Base-by-base conservation (phyloP, 345 rosid genomes). In the Populus nigra region DNA sequence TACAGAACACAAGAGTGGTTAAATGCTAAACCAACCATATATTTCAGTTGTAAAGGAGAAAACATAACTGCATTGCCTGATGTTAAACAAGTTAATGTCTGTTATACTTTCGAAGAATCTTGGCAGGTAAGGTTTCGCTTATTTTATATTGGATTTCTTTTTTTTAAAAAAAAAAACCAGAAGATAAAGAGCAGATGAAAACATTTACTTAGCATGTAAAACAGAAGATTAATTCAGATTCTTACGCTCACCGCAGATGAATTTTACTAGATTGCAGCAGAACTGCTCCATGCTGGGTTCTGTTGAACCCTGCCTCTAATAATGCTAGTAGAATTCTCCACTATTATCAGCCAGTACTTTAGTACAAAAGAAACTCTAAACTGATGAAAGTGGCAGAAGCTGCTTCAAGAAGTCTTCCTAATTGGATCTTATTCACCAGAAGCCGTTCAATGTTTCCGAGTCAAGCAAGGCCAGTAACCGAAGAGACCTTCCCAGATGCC, bases 391-490 rank as follows among this genome's bases (percentile, higher is more conserved):
- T 67, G 29, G 23, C n/a, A 67, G 43, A 23, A 23, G 11, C 50
- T 69, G 49, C 12, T 12, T 45, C 49, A 1, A 45, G 10, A 45
- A 10, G 49, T 33, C 70, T 67, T 9, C 31, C 43, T 39, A 9
- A 7, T 33, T 36, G 41, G 33, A n/a, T 12, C 23, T 59, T 43
- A 55, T 67, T 47, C 77, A 39, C 5, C 22, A 13, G 5, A 67
- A 62, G 23, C 43, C 29, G 15, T 41, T 10, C 3, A 78, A 43
- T 72, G 68, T 72, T 67, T 63, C 67, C 43, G 80, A 8, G n/a
- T 65, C 85, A 84, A 22, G 79, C 85, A 86, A 49, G 88, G 88
- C 85, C 84, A 83, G 71, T 83, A 79, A 78, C 84, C 80, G 5
- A 81, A 83, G 35, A 84, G 65, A 49, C 79, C 75, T 78, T 79